Conservation (phyloP, 2,329 filamentous ascomycete species). For the Knufia petricola region DNA sequence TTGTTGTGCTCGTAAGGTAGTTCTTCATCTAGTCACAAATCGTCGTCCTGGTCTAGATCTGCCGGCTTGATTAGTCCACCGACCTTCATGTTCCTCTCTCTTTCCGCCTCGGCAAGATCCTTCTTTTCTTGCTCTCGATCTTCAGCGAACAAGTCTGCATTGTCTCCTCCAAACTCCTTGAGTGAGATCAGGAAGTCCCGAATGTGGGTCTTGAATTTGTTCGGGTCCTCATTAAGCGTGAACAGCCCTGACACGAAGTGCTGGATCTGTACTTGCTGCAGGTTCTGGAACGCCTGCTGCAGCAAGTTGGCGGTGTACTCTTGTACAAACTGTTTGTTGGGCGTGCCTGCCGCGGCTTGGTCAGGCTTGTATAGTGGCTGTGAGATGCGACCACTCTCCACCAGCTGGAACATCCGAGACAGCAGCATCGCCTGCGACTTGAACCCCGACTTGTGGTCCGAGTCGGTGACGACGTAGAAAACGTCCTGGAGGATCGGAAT, state of each 20-base stretch:
- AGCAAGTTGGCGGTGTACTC: slow-evolving; percentile 79
- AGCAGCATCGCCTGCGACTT: slow-evolving; percentile 93
- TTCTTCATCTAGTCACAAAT: slow-evolving; percentile 68
- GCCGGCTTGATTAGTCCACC: slow-evolving; percentile 92
- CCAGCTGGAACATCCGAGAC: slow-evolving; percentile 91
- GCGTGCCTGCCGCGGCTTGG: slow-evolving; percentile 71
- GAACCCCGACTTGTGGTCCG: slow-evolving; percentile 97
- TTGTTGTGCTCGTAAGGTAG: slow-evolving; percentile 49
- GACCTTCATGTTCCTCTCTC: slow-evolving; percentile 87
- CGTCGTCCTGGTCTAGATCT: slow-evolving; percentile 81
- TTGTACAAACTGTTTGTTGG: slow-evolving; percentile 82
- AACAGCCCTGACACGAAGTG: slow-evolving; percentile 87
- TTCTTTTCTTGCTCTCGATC: slow-evolving; percentile 88
- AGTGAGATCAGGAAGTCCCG: slow-evolving; percentile 95
- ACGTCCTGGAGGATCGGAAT: slow-evolving; percentile 92
- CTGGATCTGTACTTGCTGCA: slow-evolving; percentile 80
- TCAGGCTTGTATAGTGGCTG: slow-evolving; percentile 82
- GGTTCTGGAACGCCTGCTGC: slow-evolving; percentile 84
- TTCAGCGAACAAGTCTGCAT: slow-evolving; percentile 83
- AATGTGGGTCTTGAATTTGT: slow-evolving; percentile 89
- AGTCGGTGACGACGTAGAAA: slow-evolving; percentile 95
- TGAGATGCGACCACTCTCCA: slow-evolving; percentile 81
- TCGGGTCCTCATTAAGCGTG: slow-evolving; percentile 74
- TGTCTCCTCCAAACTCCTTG: slow-evolving; percentile 94
- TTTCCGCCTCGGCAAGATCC: slow-evolving; percentile 77